phyloP scores from a whole-genome alignment of 192 early-diverging fungal species.

The Rhizoclosmatium globosum region DNA sequence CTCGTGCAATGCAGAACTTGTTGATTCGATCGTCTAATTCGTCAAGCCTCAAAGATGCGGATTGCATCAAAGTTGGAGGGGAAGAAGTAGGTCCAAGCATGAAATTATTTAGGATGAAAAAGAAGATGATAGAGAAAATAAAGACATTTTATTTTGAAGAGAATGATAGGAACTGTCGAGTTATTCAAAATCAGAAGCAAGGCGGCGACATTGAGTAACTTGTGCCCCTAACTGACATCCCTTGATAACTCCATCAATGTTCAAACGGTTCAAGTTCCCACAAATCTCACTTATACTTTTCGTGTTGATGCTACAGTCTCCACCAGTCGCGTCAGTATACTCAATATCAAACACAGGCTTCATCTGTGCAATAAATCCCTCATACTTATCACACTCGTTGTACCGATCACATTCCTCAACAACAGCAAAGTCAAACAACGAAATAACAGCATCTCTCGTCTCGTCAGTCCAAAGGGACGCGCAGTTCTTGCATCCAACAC shows the following conservation, averaged over 20 bases:
- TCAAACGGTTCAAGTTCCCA: background rate
- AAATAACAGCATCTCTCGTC: background rate
- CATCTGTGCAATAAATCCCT: background rate
- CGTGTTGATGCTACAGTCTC: slow-evolving; percentile 18
- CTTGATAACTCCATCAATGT: slow-evolving; percentile 31
- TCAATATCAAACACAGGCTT: slow-evolving; percentile 39
- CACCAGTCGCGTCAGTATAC: slow-evolving; percentile 14
- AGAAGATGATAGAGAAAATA: too few relatives aligned
- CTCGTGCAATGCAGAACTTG: background rate
- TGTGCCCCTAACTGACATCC: background rate
- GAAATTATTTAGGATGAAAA: too few relatives aligned
- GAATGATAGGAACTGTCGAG: too few relatives aligned
- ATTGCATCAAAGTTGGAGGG: too few relatives aligned
- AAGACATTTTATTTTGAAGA: too few relatives aligned
- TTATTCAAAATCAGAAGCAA: too few relatives aligned
- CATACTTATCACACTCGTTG: slow-evolving; percentile 12
- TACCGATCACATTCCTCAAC: slow-evolving; percentile 15
- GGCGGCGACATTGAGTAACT: background rate
- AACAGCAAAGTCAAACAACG: slow-evolving; percentile 31
- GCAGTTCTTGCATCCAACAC: slow-evolving; percentile 24
- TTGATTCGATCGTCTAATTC: background rate
- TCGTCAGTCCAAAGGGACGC: background rate
- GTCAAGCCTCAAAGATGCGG: background rate
- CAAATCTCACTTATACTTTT: background rate
- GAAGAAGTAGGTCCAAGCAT: too few relatives aligned